phyloP scores from a whole-genome alignment of 2,329 filamentous ascomycete species.

The Aspergillus bombycis region DNA sequence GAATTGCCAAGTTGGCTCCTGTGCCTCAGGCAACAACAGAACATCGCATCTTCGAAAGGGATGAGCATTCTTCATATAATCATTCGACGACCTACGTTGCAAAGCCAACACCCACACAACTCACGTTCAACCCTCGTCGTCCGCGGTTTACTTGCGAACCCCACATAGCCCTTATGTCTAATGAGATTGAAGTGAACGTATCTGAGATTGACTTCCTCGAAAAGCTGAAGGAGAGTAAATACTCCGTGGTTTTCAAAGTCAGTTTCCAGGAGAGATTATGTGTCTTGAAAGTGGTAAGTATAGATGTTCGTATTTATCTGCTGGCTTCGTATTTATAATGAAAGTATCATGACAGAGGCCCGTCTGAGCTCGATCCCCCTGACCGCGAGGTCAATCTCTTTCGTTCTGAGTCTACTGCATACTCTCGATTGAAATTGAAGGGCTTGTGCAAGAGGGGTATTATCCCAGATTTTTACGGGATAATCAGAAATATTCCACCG shows the following conservation, averaged over 20 bases:
- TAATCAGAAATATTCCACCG: conserved; percentile 16
- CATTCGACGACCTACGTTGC: background rate
- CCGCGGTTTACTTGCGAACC: background rate
- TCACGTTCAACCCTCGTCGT: background rate
- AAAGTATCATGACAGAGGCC: too few relatives aligned
- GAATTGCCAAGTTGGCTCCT: too few relatives aligned
- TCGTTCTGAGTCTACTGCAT: background rate
- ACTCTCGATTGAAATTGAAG: background rate
- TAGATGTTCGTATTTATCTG: too few relatives aligned
- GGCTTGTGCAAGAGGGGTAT: background rate
- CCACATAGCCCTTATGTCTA: background rate
- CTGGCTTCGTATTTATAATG: too few relatives aligned
- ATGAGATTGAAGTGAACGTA: background rate
- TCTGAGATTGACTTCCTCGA: background rate
- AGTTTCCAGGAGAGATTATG: too few relatives aligned
- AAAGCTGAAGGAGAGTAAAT: too few relatives aligned
- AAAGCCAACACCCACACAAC: background rate
- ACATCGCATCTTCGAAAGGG: too few relatives aligned
- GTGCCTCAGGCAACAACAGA: too few relatives aligned
- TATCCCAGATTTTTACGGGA: conserved; percentile 23
- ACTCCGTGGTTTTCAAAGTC: too few relatives aligned
- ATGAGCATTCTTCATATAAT: background rate
- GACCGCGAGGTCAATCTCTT: too few relatives aligned
- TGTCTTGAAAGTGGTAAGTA: too few relatives aligned
- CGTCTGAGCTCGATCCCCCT: too few relatives aligned